Evolutionary conservation across 331 rosid species (phyloP).

Genomic region (Stylosanthes scabra): DNA sequence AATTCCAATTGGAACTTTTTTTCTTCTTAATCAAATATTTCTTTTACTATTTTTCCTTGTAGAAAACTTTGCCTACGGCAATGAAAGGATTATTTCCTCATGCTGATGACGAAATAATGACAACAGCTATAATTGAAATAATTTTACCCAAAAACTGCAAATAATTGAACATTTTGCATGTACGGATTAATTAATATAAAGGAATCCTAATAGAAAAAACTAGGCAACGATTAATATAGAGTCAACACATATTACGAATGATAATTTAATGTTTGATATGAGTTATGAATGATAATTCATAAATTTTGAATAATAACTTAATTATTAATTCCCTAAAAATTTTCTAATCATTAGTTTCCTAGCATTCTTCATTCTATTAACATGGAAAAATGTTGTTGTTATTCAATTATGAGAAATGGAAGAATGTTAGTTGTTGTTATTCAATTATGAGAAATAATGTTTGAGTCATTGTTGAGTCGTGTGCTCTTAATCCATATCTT

Average conservation of each 20-base stretch:
- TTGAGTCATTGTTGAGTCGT: too few species aligned
- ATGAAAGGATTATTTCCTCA: conserved; percentile 4
- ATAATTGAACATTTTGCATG: neutral
- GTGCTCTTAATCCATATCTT: too few species aligned
- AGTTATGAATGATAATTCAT: too few species aligned
- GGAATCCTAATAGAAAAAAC: neutral
- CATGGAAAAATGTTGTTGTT: too few species aligned
- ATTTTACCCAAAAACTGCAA: neutral
- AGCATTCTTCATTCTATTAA: too few species aligned
- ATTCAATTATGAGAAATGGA: too few species aligned
- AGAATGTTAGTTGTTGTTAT: neutral
- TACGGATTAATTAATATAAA: neutral
- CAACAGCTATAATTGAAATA: conserved; percentile 1
- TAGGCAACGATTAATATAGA: too few species aligned
- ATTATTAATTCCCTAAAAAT: too few species aligned
- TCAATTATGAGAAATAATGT: conserved; percentile 1
- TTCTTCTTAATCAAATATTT: neutral
- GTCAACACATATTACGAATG: too few species aligned
- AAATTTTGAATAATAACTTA: too few species aligned
- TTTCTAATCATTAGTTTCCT: too few species aligned
- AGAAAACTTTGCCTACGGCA: conserved; percentile 15
- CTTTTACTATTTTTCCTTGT: neutral
- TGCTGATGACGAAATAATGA: conserved; percentile 3
- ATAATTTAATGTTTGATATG: too few species aligned
- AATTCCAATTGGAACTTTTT: neutral